Percentiles rank a stretch among this genome's conserved stretches.
These are phyloP conservation scores for Hysterangium stoloniferum DNA, from an alignment of 768 basidiomycete genomes.

Conservation along the genomic window DNA sequence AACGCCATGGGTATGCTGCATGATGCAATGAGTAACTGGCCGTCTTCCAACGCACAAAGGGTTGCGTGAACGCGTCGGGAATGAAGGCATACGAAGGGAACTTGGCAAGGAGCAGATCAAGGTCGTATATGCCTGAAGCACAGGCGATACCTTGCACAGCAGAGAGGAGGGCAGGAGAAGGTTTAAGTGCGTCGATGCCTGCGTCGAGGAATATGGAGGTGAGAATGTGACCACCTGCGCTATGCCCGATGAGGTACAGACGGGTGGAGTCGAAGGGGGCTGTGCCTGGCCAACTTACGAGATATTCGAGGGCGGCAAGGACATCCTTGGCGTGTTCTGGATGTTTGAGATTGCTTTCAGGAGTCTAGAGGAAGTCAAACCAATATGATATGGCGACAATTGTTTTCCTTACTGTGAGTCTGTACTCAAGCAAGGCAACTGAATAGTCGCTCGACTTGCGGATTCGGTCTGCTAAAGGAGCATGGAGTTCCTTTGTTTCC, in stretches of 20 bases:
- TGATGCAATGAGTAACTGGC: conserved; percentile 33
- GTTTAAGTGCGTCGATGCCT: conserved; percentile 15
- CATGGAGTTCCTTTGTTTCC: conserved; percentile 64
- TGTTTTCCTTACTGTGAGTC: conserved; percentile 48
- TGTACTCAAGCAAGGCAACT: conserved; percentile 73
- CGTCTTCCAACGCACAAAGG: conserved; percentile 44
- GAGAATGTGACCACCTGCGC: conserved; percentile 78
- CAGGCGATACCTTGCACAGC: conserved; percentile 48
- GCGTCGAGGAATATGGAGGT: conserved; percentile 55
- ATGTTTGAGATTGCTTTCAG: conserved; percentile 40
- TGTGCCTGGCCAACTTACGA: conserved; percentile 38
- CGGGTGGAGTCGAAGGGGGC: conserved; percentile 31
- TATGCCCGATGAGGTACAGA: conserved; percentile 67
- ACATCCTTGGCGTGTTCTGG: conserved; percentile 66
- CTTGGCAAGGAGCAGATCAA: conserved; percentile 51
- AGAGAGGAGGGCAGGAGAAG: conserved; percentile 26
- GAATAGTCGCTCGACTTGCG: conserved; percentile 41
- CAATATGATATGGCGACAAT: neutral
- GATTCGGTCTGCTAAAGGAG: conserved; percentile 44
- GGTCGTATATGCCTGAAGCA: conserved; percentile 75
- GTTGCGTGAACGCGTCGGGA: conserved; percentile 48
- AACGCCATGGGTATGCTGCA: conserved; percentile 33
- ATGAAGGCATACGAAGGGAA: conserved; percentile 75
- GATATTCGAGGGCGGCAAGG: conserved; percentile 51
- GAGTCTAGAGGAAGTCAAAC: conserved; percentile 23